Conservation (phyloP, 805 yeast genomes). For the Naumovozyma castellii region DNA sequence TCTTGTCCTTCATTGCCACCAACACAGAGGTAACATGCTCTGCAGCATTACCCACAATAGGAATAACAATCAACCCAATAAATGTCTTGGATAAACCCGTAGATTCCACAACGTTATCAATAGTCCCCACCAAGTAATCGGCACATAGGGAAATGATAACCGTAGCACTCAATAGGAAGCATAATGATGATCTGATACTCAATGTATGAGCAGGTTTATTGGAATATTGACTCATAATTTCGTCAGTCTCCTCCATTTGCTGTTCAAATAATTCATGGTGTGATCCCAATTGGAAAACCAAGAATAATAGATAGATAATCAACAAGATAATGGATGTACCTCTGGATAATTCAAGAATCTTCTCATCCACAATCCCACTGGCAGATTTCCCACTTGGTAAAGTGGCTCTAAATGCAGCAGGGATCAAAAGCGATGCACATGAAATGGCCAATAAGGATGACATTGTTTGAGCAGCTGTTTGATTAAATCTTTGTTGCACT, state of each 20-base stretch:
- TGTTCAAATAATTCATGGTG: constrained; percentile 70
- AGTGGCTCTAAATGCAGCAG: constrained; percentile 91
- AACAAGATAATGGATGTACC: constrained; percentile 77
- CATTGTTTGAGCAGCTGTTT: constrained; percentile 98
- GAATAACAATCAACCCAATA: constrained; percentile 86
- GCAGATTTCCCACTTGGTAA: constrained; percentile 39
- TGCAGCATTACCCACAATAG: constrained; percentile 97
- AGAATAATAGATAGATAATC: constrained; percentile 64
- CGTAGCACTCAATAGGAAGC: constrained; percentile 53
- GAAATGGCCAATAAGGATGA: constrained; percentile 86
- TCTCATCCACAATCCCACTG: constrained; percentile 24
- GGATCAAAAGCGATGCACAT: constrained; percentile 78
- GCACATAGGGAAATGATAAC: constrained; percentile 82
- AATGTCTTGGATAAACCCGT: constrained; percentile 90
- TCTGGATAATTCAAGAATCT: constrained; percentile 68
- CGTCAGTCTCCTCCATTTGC: constrained; percentile 35
- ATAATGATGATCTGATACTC: constrained; percentile 44
- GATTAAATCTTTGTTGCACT: constrained; percentile 80
- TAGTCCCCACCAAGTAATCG: constrained; percentile 86
- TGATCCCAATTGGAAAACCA: constrained; percentile 81
- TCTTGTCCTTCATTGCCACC: constrained; percentile 91
- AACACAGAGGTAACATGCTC: constrained; percentile 95
- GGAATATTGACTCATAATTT: constrained; percentile 20
- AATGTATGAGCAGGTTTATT: constrained; percentile 30
- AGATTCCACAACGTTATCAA: constrained; percentile 75